Conservation (phyloP, 352 stramenopile species). For the Blastocystis sp. region DNA sequence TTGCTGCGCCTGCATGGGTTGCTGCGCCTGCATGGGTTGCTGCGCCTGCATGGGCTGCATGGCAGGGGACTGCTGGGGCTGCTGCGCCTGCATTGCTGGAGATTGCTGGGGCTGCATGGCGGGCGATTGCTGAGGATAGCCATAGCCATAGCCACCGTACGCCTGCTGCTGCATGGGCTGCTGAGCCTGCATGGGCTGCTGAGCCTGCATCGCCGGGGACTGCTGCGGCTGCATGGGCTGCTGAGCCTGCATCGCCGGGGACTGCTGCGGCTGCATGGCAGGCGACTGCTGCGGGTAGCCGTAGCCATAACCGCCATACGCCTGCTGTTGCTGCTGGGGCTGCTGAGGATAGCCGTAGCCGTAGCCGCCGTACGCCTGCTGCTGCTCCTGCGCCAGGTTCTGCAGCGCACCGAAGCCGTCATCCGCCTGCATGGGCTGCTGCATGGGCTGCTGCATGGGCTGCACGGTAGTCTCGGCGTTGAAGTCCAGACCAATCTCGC, state of each 20-base stretch:
- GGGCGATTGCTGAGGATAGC: conserved; percentile 46
- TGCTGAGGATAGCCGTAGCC: conserved; percentile 31
- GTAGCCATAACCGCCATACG: background rate
- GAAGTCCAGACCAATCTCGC: conserved; percentile 22
- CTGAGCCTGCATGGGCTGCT: background rate
- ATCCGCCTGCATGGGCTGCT: conserved; percentile 16
- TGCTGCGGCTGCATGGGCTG: background rate
- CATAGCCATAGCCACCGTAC: background rate
- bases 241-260: background rate
- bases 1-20: background rate
- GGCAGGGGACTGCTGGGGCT: background rate
- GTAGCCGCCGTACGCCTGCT: background rate
- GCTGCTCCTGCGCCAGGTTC: background rate
- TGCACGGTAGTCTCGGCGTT: background rate
- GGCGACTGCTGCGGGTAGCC: conserved; percentile 40
- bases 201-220: conserved; percentile 3
- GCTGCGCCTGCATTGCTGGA: background rate
- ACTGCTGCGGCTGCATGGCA: conserved; percentile 18
- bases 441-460: background rate
- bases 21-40: background rate
- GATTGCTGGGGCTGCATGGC: conserved; percentile 11
- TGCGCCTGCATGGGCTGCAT: background rate
- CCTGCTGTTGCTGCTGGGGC: background rate
- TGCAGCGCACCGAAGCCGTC: conserved; percentile 8
- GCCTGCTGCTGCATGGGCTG: background rate